Conservation (phyloP, 1,284 basidiomycete genomes). For the Gymnopus androsaceus region DNA sequence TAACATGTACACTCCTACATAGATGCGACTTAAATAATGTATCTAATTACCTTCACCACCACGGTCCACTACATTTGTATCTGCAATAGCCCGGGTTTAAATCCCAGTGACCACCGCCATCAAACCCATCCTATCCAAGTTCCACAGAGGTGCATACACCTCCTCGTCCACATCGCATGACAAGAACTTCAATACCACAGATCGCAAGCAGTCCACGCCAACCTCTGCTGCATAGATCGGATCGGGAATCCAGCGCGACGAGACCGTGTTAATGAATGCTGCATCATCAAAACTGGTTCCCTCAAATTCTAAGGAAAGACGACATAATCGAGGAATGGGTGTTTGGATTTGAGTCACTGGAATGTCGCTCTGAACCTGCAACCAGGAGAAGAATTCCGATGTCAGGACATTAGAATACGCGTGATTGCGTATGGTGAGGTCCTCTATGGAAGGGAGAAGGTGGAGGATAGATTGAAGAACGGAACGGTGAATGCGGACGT, state of each 20-base stretch:
- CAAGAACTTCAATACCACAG: neutral
- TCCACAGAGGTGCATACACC: neutral
- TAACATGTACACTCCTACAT: no score
- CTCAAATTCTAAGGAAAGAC: neutral
- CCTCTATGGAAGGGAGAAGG: no score
- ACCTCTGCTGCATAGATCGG: neutral
- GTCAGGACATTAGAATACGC: neutral
- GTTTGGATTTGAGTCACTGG: neutral
- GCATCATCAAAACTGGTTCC: neutral
- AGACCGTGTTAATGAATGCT: neutral
- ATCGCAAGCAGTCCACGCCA: conserved; percentile 4
- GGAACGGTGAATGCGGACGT: no score
- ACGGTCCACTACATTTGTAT: no score
- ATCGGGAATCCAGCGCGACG: conserved; percentile 10
- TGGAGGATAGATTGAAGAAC: no score
- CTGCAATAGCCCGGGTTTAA: no score
- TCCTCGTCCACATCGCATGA: neutral
- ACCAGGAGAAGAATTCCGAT: neutral
- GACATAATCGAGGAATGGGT: neutral
- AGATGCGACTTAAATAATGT: no score
- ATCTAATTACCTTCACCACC: no score
- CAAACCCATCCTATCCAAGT: neutral
- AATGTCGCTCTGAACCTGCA: neutral
- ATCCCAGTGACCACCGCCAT: neutral
- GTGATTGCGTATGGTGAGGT: no score